These are phyloP conservation scores for Fagopyrum tataricum DNA, from an alignment of 148 eudicot species.

Conservation along the genomic window DNA sequence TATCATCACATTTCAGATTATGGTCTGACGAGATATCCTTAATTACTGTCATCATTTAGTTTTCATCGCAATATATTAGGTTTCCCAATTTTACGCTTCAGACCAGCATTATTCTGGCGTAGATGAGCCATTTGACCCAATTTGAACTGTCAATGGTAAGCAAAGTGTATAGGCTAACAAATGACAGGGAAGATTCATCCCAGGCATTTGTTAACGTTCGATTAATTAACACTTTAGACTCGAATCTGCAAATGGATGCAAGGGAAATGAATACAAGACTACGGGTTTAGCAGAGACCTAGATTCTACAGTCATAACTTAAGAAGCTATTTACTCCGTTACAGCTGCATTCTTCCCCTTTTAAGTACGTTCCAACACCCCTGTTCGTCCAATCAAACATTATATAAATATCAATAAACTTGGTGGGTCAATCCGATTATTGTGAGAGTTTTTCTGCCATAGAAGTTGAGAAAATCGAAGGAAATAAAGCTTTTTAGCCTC, in stretches of 20 bases:
- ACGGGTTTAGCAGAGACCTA: background rate
- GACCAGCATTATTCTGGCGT: no score
- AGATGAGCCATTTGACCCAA: background rate
- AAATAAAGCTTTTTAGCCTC: background rate
- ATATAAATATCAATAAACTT: no score
- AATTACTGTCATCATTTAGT: background rate
- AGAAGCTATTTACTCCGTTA: background rate
- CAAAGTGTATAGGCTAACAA: background rate
- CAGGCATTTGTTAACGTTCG: background rate
- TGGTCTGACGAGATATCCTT: background rate
- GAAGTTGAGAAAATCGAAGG: background rate
- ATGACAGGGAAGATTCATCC: background rate
- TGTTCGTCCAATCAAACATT: no score
- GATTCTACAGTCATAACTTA: background rate
- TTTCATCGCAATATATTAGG: background rate
- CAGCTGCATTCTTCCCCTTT: no score
- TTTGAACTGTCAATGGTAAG: background rate
- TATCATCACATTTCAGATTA: background rate
- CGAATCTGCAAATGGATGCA: background rate
- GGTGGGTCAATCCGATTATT: background rate
- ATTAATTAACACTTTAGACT: background rate
- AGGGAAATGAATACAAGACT: background rate
- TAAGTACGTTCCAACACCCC: no score
- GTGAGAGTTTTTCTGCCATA: background rate
- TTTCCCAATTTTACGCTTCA: no score